Evolutionary conservation across 129 eudicot species (phyloP).

Genomic region (Heracleum sosnowskyi): DNA sequence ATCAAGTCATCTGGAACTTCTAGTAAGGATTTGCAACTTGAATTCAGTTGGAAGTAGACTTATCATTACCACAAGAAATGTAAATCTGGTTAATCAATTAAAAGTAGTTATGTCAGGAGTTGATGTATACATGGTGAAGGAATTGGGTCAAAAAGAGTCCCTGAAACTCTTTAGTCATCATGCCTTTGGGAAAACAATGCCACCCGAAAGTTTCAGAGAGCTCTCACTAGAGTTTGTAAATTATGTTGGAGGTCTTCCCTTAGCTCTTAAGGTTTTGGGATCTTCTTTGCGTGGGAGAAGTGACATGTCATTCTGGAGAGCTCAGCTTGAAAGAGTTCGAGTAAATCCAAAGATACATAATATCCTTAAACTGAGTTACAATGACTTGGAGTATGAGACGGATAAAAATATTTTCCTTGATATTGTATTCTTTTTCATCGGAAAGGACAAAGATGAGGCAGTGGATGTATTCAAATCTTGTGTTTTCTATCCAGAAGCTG

Average conservation of each 20-base stretch:
- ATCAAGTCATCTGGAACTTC: not conserved
- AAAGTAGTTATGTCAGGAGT: no score
- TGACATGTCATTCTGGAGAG: not conserved
- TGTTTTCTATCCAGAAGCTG: not conserved
- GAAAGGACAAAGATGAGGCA: not conserved
- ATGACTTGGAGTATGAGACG: not conserved
- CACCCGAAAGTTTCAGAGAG: not conserved
- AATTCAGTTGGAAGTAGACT: constrained; percentile 16
- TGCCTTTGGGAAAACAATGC: constrained; percentile 18
- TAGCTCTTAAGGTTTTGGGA: constrained; percentile 33
- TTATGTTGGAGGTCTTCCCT: constrained; percentile 12
- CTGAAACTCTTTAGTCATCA: constrained; percentile 25
- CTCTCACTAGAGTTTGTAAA: constrained; percentile 14
- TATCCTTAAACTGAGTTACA: not conserved
- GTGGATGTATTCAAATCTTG: not conserved
- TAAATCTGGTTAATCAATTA: constrained; percentile 2
- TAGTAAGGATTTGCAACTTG: constrained; percentile 11
- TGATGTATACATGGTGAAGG: constrained; percentile 6
- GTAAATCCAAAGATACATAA: not conserved
- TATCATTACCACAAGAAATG: constrained; percentile 19
- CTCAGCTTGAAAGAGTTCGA: no score
- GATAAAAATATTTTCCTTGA: not conserved
- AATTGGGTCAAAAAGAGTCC: constrained; percentile 8
- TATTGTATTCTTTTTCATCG: not conserved
- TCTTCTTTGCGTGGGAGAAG: constrained; percentile 6